Evolutionary conservation across 2,329 filamentous ascomycete species (phyloP), one percentile per base, ranked within the genome.

Genomic region (Neoarthrinium moseri): DNA sequence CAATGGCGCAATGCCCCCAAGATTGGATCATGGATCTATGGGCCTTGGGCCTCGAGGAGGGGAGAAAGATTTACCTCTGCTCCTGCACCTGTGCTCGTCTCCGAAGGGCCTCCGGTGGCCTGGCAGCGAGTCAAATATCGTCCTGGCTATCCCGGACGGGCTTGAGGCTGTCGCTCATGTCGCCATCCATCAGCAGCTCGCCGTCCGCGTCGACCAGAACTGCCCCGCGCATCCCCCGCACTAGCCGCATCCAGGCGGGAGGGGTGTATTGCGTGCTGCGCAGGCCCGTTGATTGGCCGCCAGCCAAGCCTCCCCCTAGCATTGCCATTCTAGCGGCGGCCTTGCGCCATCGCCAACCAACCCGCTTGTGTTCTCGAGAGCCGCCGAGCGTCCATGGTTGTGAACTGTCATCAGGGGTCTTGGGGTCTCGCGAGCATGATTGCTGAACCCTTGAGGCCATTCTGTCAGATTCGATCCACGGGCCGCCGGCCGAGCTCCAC

Each of bases 261-360:
- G 51, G 20, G 36, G 42, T 45, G 30, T 46, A 67, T 67, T 59
- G 61, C 64, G 64, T 65, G 61, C 56, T 66, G 60, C 48, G 50
- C 29, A 45, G 21, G 41, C 12, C 7, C 13, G 37, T 12, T 60
- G 44, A 65, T 66, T 66, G 63, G 63, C 51, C 52, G 47, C 18
- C 38, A 41, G 34, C 46, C 49, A 45, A 43, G 43, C 27, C 44
- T 37, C 42, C 50, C 56, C 50, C 49, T 50, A 62, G 64, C 56
- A 59, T 63, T n/a, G 61, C 60, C 61, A 64, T 64, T 52, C 48
- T 47, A 48, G 47, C 51, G 53, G 49, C 48, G 43, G 43, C 51
- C 58, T 62, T 56, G 52, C 55, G 57, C 59, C 59, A 62, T 58
- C 22, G 23, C 34, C 24, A 45, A 20, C 43, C 43, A 39, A 45